Evolutionary conservation across 345 rosid species (phyloP), one percentile per base, ranked within the genome.

Genomic region (Eucalyptus cladocalyx): DNA sequence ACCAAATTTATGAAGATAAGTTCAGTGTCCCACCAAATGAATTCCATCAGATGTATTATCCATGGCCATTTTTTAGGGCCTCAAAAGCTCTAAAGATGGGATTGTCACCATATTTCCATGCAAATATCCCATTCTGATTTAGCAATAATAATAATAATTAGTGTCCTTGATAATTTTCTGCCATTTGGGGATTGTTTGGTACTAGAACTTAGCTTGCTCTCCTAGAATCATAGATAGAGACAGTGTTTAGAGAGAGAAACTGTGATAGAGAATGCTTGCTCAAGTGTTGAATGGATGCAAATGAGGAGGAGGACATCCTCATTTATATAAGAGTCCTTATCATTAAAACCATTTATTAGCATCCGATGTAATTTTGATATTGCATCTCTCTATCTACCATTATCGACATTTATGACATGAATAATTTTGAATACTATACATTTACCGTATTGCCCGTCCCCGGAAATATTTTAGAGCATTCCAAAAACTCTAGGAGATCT

Each of bases 361-460:
- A 24, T 56, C 6, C 3, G 2, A 56, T 56, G 30, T 56, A 24
- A 56, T 54, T 7, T 19, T 54, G 30, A 9, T 24, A 56, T 10
- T 26, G 30, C 30, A 56, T 56, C 62, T 56, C 14, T 56, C 62
- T 23, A 56, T 56, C 62, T 10, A 56, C 4, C 3, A 56, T 26
- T 56, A 56, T 1, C 0, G 1, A 56, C 1, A 56, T 10, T 56
- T 56, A 24, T 56, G 62, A 24, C 13, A 56, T 56, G 30, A 56
- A 56, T 56, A 26, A 10, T 56, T 26, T 24, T 23, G 3, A 24
- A 56, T 26, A 56, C 13, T 1, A 26, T 24, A 5, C 62, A 56
- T 24, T 56, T 56, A 24, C 62, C 0, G 5, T 24, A 56, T 56
- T 56, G 6, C 3, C 14, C 2, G 0, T 26, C 62, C 13, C 12